Evolutionary conservation across 1,284 basidiomycete genomes (phyloP).

Genomic region (Cronartium ribicola): DNA sequence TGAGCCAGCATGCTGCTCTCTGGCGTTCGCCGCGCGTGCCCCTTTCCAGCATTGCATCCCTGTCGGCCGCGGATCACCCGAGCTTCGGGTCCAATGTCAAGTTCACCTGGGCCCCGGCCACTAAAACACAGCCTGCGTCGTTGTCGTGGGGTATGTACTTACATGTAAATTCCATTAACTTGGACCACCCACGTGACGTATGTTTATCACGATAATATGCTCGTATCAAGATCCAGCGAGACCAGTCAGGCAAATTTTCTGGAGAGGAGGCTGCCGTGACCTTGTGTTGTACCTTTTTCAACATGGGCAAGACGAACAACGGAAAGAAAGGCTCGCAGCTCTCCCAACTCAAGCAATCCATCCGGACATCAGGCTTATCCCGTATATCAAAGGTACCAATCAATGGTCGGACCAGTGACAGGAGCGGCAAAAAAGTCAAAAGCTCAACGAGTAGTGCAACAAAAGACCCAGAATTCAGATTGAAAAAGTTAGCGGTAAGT

Average conservation of each 20-base stretch:
- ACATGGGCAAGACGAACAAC: background rate
- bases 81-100: too few species aligned
- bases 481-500: slow-evolving; percentile 35
- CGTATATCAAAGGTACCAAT: slow-evolving; percentile 6
- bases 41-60: too few species aligned
- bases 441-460: slow-evolving; percentile 13
- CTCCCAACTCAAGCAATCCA: slow-evolving; percentile 34
- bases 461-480: slow-evolving; percentile 39
- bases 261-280: background rate
- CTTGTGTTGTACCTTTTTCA: background rate
- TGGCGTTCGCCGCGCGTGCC: too few species aligned
- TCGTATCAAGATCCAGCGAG: too few species aligned
- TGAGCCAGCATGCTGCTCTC: too few species aligned
- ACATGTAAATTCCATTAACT: too few species aligned
- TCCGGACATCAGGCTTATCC: slow-evolving; percentile 29
- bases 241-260: background rate
- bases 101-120: too few species aligned
- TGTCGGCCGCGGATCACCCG: too few species aligned
- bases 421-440: slow-evolving; percentile 13
- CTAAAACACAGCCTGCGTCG: too few species aligned
- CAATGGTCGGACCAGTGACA: background rate
- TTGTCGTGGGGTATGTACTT: too few species aligned
- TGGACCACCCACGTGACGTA: too few species aligned
- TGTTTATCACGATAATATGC: too few species aligned
- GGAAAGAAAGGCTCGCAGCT: slow-evolving; percentile 33